Evolutionary conservation across 2,329 filamentous ascomycete genomes (phyloP), one percentile per base, ranked within the genome.

Genomic region (Diaporthe eres): DNA sequence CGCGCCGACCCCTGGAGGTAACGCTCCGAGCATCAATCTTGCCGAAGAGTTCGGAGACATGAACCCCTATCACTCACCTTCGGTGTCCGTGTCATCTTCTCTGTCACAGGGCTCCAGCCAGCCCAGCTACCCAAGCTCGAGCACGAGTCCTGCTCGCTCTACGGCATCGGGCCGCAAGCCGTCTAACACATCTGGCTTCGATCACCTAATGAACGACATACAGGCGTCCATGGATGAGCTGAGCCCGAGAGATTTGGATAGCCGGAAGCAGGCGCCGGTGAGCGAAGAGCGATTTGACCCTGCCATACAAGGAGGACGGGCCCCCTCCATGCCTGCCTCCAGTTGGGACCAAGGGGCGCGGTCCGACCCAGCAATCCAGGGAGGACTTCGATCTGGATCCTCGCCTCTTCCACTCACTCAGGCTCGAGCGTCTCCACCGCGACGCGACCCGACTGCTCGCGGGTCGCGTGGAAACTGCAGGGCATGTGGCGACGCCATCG

Each of bases 401-500:
- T 68, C 63, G 19, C 60, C 74, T 44, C 25, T 77, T 10, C 74
- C 76, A 13, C 76, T 76, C 12, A 76, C 76, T 5, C 74, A 65
- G 31, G 34, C 71, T 49, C 49, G 75, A 60, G 34, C 55, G 31
- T 49, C 72, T 80, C 72, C 82, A 83, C 31, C 81, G 82, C 84
- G 53, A 86, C 84, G 15, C 84, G 86, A 39, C 85, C 87, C 55
- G 82, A 83, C 8, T 82, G 44, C 37, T 44, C 75, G 68, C 13
- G 71, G 72, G 1, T 89, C 89, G 22, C 93, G 94, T 74, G 94
- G 95, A 3, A 91, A 91, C 77, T 99, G 97, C 86, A 94, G 95
- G 81, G 94, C 94, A 1, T 99, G 97, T 83, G 88, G 90, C 4
- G 87, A 93, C 61, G 86, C 89, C 9, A 98, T 99, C 80, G 90